phyloP scores from a whole-genome alignment of 495 filamentous ascomycete species.

The Penicillium canescens region DNA sequence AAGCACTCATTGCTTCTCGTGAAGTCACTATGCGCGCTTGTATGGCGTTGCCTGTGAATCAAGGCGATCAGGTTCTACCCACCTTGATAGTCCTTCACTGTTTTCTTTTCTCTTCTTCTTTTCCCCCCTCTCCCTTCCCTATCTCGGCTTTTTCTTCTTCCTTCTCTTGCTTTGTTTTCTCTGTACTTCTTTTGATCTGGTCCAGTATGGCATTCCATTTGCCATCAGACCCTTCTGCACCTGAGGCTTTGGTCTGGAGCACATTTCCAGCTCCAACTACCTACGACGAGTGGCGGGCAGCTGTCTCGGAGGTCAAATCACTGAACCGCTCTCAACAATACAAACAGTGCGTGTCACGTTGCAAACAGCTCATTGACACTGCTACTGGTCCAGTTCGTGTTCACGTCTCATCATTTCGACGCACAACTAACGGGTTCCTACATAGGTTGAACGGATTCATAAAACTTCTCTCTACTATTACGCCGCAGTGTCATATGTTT shows the following conservation, averaged over 20 bases:
- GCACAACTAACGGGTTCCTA: neutral
- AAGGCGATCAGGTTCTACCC: no score
- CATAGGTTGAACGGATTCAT: conserved; percentile 39
- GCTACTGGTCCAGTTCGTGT: conserved; percentile 29
- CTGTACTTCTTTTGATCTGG: neutral
- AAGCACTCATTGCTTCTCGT: no score
- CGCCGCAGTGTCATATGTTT: conserved; percentile 45
- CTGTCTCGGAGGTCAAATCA: conserved; percentile 34
- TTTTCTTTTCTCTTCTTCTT: neutral
- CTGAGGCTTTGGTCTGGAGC: conserved; percentile 3
- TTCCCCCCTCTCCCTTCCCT: neutral
- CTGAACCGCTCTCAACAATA: conserved; percentile 40
- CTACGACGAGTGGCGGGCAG: conserved; percentile 32
- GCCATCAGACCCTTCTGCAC: no score
- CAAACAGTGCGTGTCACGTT: conserved; percentile 45
- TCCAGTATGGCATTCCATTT: neutral
- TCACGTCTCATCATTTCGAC: neutral
- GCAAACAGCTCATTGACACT: conserved; percentile 28
- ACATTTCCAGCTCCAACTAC: conserved; percentile 14
- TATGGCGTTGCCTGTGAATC: no score
- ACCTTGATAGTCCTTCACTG: no score
- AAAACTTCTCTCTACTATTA: conserved; percentile 47
- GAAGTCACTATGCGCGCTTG: no score
- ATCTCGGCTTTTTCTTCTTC: neutral
- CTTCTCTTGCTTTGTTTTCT: neutral